These are phyloP conservation scores for Trichosporon sp. DNA, from an alignment of 1,284 basidiomycete genomes.

Conservation along the genomic window DNA sequence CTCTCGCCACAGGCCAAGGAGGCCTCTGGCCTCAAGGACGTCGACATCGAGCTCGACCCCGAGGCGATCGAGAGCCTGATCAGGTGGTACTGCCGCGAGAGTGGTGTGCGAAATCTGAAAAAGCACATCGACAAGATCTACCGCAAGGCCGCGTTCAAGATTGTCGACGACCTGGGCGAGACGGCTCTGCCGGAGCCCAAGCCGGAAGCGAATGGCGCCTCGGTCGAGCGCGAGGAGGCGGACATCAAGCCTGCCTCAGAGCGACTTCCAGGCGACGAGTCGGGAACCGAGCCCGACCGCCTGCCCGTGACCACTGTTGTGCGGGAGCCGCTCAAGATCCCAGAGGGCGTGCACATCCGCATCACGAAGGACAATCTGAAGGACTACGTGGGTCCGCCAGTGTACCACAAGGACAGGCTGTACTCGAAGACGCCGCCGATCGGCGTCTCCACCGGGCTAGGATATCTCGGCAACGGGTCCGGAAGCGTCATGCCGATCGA, in stretches of 20 bases:
- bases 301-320: conserved; percentile 60
- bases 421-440: conserved; percentile 76
- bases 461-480: conserved; percentile 92
- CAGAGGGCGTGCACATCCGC: conserved; percentile 67
- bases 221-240: conserved; percentile 45
- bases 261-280: conserved; percentile 39
- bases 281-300: conserved; percentile 26
- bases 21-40: conserved; percentile 74
- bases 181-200: conserved; percentile 68
- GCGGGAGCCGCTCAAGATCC: conserved; percentile 75
- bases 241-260: conserved; percentile 48
- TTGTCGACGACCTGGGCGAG: conserved; percentile 88
- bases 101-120: conserved; percentile 89
- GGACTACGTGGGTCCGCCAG: conserved; percentile 89
- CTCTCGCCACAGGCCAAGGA: conserved; percentile 93
- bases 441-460: conserved; percentile 89
- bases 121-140: conserved; percentile 98
- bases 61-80: conserved; percentile 82
- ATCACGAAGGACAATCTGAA: conserved; percentile 84
- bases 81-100: conserved; percentile 95
- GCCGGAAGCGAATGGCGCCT: conserved; percentile 12
- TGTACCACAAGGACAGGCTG: conserved; percentile 93
- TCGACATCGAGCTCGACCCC: conserved; percentile 71
- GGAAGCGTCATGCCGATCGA: conserved; percentile 97
- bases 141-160: conserved; percentile 88